phyloP scores from a whole-genome alignment of 306 rosid species.

The Castanea mollissima region DNA sequence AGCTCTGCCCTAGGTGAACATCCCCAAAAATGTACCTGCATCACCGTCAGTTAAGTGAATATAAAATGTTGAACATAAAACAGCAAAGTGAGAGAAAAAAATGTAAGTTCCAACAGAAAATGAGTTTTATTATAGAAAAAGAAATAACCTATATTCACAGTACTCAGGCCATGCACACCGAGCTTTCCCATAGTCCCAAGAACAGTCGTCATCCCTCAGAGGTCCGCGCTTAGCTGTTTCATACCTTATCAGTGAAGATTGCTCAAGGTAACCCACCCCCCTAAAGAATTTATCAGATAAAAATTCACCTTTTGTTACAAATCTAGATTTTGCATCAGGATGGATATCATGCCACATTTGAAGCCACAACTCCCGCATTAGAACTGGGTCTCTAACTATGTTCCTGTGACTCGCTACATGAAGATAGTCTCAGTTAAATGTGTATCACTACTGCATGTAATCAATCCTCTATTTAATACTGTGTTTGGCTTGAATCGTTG shows the following conservation, averaged over 20 bases:
- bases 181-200: conserved; percentile 99
- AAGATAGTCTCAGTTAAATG: conserved; percentile 35
- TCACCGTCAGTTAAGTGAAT: conserved; percentile 4
- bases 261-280: conserved; percentile 26
- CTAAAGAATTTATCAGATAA: neutral
- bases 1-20: conserved; percentile 98
- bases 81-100: neutral
- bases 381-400: conserved; percentile 86
- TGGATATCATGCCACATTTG: conserved; percentile 96
- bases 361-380: conserved; percentile 99
- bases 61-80: neutral
- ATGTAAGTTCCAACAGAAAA: conserved; percentile 1
- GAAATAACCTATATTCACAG: conserved; percentile 88
- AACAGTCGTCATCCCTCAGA: conserved; percentile 89
- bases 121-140: conserved; percentile 12
- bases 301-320: conserved; percentile 82
- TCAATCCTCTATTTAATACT: conserved; percentile 6
- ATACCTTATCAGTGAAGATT: conserved; percentile 18
- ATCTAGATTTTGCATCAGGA: conserved; percentile 65
- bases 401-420: conserved; percentile 96
- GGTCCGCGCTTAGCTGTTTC: conserved; percentile 95
- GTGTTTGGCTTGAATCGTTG: neutral
- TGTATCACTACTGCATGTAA: conserved; percentile 10
- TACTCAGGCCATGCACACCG: conserved; percentile 95
- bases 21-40: conserved; percentile 92